Evolutionary conservation across 2,329 filamentous ascomycete species (phyloP).

Genomic region (Metarhizium brunneum): DNA sequence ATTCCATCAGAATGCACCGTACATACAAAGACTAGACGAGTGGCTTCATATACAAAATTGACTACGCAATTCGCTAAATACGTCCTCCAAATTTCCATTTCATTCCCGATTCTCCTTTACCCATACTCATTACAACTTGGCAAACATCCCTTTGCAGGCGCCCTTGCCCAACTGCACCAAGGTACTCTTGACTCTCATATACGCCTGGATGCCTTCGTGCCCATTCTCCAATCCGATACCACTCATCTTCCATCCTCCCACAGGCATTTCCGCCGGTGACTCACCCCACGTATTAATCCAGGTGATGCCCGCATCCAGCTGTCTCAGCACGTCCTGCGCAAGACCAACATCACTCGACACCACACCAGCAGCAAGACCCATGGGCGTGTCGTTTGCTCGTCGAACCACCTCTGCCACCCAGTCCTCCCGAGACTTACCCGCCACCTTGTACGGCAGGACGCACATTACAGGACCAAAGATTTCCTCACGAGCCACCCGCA

Average conservation of each 20-base stretch:
- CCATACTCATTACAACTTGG: slow-evolving; percentile 43
- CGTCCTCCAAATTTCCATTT: too few species aligned
- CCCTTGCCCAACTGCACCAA: slow-evolving; percentile 67
- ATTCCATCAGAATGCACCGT: too few species aligned
- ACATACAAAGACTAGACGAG: too few species aligned
- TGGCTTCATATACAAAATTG: too few species aligned
- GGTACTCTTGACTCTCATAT: slow-evolving; percentile 82
- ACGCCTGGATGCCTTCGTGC: slow-evolving; percentile 66
- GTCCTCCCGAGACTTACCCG: slow-evolving; percentile 17
- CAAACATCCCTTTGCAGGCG: slow-evolving; percentile 58
- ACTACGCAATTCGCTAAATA: too few species aligned
- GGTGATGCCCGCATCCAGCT: slow-evolving; percentile 75
- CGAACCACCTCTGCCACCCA: slow-evolving; percentile 57
- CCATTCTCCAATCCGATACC: slow-evolving; percentile 85
- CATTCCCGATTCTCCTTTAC: not conserved
- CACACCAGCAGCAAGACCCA: slow-evolving; percentile 77
- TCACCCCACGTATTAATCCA: slow-evolving; percentile 97
- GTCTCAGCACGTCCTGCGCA: slow-evolving; percentile 62
- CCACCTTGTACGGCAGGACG: slow-evolving; percentile 61
- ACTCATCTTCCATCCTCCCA: slow-evolving; percentile 87
- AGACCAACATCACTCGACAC: slow-evolving; percentile 67
- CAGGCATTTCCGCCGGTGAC: slow-evolving; percentile 82
- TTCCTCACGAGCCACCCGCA: slow-evolving; percentile 73
- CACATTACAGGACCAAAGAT: slow-evolving; percentile 87
- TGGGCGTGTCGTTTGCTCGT: slow-evolving; percentile 66